These are phyloP conservation scores for Multifurca ochricompacta DNA, from an alignment of 768 basidiomycete species.

Conservation along the genomic window DNA sequence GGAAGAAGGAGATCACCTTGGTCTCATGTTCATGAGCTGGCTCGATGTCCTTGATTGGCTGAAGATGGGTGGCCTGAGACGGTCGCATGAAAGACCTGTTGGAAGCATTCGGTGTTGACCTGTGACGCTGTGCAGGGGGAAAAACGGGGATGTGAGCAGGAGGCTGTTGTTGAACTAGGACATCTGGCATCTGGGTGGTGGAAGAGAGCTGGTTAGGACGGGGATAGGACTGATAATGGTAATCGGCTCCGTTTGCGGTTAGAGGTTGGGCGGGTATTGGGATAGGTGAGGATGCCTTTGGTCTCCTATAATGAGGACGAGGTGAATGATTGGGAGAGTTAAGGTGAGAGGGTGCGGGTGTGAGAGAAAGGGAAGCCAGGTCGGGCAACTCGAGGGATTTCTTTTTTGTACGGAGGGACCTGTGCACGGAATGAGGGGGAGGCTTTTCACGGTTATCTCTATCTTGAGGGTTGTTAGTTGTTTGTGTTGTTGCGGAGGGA, in stretches of 20 bases:
- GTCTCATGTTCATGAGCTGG: slow-evolving; percentile 23
- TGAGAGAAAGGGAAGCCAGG: slow-evolving; percentile 46
- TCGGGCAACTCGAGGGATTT: slow-evolving; percentile 71
- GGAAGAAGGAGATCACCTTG: slow-evolving; percentile 33
- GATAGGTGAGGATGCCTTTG: slow-evolving; percentile 41
- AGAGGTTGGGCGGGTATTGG: slow-evolving; percentile 34
- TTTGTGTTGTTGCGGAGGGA: slow-evolving; percentile 7
- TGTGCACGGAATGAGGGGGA: slow-evolving; percentile 39
- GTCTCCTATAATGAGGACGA: slow-evolving; percentile 35
- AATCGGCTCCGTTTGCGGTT: slow-evolving; percentile 23
- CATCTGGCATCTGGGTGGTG: slow-evolving; percentile 32
- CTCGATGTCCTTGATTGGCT: slow-evolving; percentile 5
- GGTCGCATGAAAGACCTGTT: slow-evolving; percentile 34
- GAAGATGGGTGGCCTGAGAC: slow-evolving; percentile 11
- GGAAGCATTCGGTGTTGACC: slow-evolving; percentile 28
- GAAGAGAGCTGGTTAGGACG: slow-evolving; percentile 19
- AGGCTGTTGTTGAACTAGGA: slow-evolving; percentile 36
- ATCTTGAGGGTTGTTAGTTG: slow-evolving; percentile 14
- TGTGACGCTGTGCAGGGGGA: slow-evolving; percentile 26
- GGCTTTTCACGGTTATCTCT: slow-evolving; percentile 13
- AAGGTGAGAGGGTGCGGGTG: slow-evolving; percentile 33
- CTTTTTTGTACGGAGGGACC: slow-evolving; percentile 59
- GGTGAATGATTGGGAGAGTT: slow-evolving; percentile 35
- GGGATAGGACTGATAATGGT: slow-evolving; percentile 13
- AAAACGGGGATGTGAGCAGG: slow-evolving; percentile 35